A percentile compares a stretch with the other conserved stretches of the same genome.
phyloP scores from a whole-genome alignment of 768 basidiomycete species.

The Suillus cothurnatus region DNA sequence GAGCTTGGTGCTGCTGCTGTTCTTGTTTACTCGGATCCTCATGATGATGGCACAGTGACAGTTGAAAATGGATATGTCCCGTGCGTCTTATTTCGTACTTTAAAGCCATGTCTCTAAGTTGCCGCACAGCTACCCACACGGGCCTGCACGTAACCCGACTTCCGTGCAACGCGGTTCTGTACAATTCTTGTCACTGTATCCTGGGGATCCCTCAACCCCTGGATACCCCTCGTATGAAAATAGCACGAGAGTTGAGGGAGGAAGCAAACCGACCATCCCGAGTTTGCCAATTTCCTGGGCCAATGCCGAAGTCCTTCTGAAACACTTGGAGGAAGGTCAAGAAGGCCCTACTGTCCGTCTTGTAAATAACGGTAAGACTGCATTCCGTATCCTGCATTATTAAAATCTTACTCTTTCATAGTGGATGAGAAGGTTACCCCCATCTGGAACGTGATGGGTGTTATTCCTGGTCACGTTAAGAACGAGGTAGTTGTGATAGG shows the following conservation, averaged over 20 bases:
- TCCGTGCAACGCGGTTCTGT: constrained; percentile 70
- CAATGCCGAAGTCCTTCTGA: constrained; percentile 60
- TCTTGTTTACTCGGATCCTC: constrained; percentile 66
- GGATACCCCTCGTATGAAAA: constrained; percentile 70
- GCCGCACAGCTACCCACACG: constrained; percentile 54
- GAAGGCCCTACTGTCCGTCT: constrained; percentile 49
- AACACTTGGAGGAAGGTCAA: constrained; percentile 47
- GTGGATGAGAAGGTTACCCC: constrained; percentile 61
- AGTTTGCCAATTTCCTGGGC: constrained; percentile 69
- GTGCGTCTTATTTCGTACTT: constrained; percentile 24
- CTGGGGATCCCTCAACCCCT: constrained; percentile 48
- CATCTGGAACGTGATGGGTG: constrained; percentile 71
- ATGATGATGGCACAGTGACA: constrained; percentile 67
- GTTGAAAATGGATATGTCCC: constrained; percentile 55
- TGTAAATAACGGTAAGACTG: constrained; percentile 54
- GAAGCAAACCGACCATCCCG: constrained; percentile 55
- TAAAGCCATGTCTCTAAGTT: neutral
- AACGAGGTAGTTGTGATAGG: constrained; percentile 73
- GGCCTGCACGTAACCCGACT: constrained; percentile 63
- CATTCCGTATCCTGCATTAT: neutral
- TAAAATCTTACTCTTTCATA: constrained; percentile 9
- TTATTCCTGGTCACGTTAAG: constrained; percentile 63
- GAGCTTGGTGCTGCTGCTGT: constrained; percentile 63
- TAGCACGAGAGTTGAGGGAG: constrained; percentile 50
- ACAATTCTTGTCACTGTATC: constrained; percentile 61